Evolutionary conservation across 805 yeast genomes (phyloP), one percentile per base, ranked within the genome.

Genomic region (Candida pseudofarinosa): DNA sequence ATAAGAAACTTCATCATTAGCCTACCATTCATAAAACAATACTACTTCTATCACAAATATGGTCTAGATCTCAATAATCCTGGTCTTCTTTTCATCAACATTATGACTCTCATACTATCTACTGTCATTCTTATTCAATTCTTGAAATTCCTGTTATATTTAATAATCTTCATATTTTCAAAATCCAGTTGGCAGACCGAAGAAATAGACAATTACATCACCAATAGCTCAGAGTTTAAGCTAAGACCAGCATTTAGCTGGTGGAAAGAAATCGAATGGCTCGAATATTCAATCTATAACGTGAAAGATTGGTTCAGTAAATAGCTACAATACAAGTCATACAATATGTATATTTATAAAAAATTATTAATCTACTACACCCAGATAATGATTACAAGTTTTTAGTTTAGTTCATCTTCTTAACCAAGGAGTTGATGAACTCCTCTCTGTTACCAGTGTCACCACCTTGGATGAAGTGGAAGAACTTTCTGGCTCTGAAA

Each of bases 361-460:
- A 31, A 20, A 26, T 14, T n/a, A 14, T 41, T 38, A 37, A 8
- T 37, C 19, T 35, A 32, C 35, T 19, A 17, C 31, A 19, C 31
- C 13, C 17, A 19, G 13, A 44, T 32, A 43, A 38, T 39, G 36
- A 28, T 35, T 32, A 47, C 52, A 63, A 23, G 10, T 7, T 23
- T 23, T 23, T 23, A n/a, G 28, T 68, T 77, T 85, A 86, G 88
- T 84, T 85, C 93, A 85, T 86, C 73, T 87, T 85, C 80, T 88
- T 86, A 70, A 88, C 87, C 76, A 88, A 85, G 72, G 85, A 83
- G 85, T 88, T 88, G 77, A 88, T 88, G 87, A 79, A 85, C 67
- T 87, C 83, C 80, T 88, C 96, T 79, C 96, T 86, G 95, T 88
- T 88, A 85, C 96, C 96, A 74, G 88, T 82, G 80, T 93, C 84